Conservation (phyloP, 345 rosid genomes). For the Jatropha curcas region DNA sequence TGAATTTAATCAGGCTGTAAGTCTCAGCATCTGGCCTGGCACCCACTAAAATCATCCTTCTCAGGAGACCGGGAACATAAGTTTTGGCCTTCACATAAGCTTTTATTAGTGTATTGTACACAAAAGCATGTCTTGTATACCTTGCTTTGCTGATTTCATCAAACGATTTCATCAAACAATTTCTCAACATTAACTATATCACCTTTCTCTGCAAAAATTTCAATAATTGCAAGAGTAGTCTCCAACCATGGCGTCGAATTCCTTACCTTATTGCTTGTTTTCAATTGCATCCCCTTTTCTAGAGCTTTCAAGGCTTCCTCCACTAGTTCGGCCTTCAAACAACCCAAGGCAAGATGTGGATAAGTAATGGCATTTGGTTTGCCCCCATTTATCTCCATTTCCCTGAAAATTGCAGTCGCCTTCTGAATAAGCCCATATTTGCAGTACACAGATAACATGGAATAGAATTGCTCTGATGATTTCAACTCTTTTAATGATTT, state of each 20-base stretch:
- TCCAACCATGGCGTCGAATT: constrained; percentile 88
- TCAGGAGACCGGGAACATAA: constrained; percentile 68
- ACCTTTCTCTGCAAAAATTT: constrained; percentile 74
- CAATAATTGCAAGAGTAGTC: constrained; percentile 69
- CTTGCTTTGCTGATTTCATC: constrained; percentile 65
- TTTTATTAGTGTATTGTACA: constrained; percentile 71
- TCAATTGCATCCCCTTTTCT: constrained; percentile 47
- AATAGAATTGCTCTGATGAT: constrained; percentile 74
- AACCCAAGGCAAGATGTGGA: constrained; percentile 85
- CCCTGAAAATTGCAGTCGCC: constrained; percentile 61
- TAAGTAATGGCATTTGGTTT: constrained; percentile 79
- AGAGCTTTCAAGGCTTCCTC: constrained; percentile 74
- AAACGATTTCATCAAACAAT: too few species aligned
- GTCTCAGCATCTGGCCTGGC: constrained; percentile 93
- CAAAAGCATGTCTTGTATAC: constrained; percentile 72
- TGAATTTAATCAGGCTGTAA: constrained; percentile 75
- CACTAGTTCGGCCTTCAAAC: constrained; percentile 59
- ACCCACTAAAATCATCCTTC: constrained; percentile 91
- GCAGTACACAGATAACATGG: constrained; percentile 71
- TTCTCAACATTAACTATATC: constrained; percentile 69
- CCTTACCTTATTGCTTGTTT: constrained; percentile 51
- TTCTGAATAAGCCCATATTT: constrained; percentile 57
- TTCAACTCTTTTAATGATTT: constrained; percentile 49
- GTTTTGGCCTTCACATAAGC: constrained; percentile 76
- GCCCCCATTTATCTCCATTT: constrained; percentile 53